Base-by-base conservation (phyloP, 176 grass and related monocot species). In the Stipa capillata region DNA sequence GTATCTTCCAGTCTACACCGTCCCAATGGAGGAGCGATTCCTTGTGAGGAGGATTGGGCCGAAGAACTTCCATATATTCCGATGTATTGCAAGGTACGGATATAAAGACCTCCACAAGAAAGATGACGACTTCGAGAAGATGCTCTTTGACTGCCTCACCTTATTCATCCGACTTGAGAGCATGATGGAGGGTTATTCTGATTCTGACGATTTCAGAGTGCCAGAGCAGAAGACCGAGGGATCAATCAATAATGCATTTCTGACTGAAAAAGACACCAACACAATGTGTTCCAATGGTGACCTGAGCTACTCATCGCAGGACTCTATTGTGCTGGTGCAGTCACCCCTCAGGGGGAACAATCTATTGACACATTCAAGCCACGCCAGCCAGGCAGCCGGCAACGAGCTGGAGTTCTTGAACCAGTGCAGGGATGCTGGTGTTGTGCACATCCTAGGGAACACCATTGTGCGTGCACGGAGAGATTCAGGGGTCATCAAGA, bases 381-480 rank as follows among this genome's bases (percentile, higher is more conserved):
- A 86, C 29, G 56, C 76, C 11, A 89, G 82, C 77, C 71, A 82
- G 4, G 79, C 85, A 2, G 74, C 82, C 8, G 71, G 90, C 35
- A 88, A 96, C 12, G 96, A 99, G 67, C 40, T 99, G 53, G 96
- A 93, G 42, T 99, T 91, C 84, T 69, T 99, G 84, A 93, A 99
- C 85, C 71, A 70, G 50, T 99, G 96, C 67, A 95, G 67, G 84
- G 92, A 99, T 54, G 85, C 96, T 10, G 96, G 92, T 23, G 92
- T 98, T 8, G 96, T 98, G 36, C 96, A 98, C 87, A 98, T 98
- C 29, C 90, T 98, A 2, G 96, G 96, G 84, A 98, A 98, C 79
- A 98, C 96, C 10, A 78, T 98, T 27, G 90, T 98, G 74, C 85
- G 86, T 1, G 88, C 96, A 27, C 85, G 86, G 54, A 72, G 96